Percentiles rank a stretch among this genome's conserved stretches.
Conservation (phyloP, 73 alveolate species). For the Symbiodinium pilosum region DNA sequence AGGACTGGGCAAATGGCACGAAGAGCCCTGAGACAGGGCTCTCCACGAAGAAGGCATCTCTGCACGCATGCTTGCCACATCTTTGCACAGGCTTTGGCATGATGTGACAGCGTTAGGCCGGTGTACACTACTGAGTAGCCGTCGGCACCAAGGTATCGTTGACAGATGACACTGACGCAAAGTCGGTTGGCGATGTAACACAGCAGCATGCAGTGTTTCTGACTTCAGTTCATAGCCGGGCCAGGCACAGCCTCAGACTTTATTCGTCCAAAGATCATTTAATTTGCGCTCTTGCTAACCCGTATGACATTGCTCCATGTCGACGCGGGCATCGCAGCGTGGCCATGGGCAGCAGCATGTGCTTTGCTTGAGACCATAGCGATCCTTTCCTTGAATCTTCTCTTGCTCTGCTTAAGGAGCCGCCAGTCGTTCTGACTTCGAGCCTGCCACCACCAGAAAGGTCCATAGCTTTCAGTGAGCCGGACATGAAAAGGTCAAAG, state of each 20-base stretch:
- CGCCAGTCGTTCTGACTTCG: neutral
- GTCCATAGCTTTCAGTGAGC: neutral
- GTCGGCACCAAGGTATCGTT: neutral
- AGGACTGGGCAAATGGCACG: constrained; percentile 20
- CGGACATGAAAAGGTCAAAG: neutral
- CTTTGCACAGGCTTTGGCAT: neutral
- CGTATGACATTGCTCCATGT: too few species aligned
- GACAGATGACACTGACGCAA: constrained; percentile 86
- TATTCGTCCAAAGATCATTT: too few species aligned
- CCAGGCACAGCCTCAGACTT: too few species aligned
- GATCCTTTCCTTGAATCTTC: neutral
- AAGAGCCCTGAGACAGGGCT: neutral
- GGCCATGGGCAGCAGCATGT: too few species aligned
- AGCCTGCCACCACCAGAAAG: constrained; percentile 1
- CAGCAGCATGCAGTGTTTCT: too few species aligned
- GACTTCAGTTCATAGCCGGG: too few species aligned
- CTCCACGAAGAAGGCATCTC: neutral
- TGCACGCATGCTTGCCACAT: neutral
- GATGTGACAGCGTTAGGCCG: neutral
- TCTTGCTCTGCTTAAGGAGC: neutral
- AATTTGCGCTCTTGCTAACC: too few species aligned
- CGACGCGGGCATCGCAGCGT: too few species aligned
- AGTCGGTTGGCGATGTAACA: constrained; percentile 5
- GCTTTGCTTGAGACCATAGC: constrained; percentile 4
- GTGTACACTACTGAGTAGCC: neutral